Percentiles rank a stretch among this genome's conserved stretches.
phyloP scores from a whole-genome alignment of 495 filamentous ascomycete genomes.

The Penicilliopsis zonata region DNA sequence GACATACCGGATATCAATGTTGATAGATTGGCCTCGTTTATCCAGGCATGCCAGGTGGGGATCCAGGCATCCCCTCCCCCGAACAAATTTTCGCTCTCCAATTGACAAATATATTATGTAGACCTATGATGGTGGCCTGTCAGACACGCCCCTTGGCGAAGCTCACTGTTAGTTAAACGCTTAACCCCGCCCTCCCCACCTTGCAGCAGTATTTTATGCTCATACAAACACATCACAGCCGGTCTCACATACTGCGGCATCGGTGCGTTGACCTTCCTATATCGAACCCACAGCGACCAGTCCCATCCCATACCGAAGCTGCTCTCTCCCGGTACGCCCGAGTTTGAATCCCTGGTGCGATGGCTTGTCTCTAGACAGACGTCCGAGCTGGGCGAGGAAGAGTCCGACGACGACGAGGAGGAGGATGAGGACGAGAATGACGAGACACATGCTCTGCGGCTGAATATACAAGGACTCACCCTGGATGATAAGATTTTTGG shows the following conservation, averaged over 20 bases:
- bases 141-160: conserved; percentile 70
- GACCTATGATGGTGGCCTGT: conserved; percentile 87
- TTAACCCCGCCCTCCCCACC: not conserved
- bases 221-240: conserved; percentile 36
- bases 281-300: conserved; percentile 20
- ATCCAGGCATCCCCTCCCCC: not conserved
- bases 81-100: conserved; percentile 7
- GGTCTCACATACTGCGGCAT: conserved; percentile 84
- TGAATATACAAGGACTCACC: conserved; percentile 6
- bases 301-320: conserved; percentile 10
- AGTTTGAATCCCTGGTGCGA: conserved; percentile 34
- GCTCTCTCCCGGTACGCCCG: conserved; percentile 18
- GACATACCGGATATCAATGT: conserved; percentile 65
- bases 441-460: conserved; percentile 1
- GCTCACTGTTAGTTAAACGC: conserved; percentile 59
- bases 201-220: conserved; percentile 4
- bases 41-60: conserved; percentile 56
- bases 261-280: conserved; percentile 58
- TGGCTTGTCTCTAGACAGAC: conserved; percentile 69
- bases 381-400: conserved; percentile 34
- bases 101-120: too few relatives aligned
- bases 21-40: conserved; percentile 53
- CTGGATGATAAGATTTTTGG: conserved; percentile 16
- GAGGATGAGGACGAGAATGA: conserved; percentile 12
- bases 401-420: conserved; percentile 34